A percentile compares a stretch with the other conserved stretches of the same genome.
phyloP scores from a whole-genome alignment of 202 grass and related monocot genomes.

The Carex arenaria region DNA sequence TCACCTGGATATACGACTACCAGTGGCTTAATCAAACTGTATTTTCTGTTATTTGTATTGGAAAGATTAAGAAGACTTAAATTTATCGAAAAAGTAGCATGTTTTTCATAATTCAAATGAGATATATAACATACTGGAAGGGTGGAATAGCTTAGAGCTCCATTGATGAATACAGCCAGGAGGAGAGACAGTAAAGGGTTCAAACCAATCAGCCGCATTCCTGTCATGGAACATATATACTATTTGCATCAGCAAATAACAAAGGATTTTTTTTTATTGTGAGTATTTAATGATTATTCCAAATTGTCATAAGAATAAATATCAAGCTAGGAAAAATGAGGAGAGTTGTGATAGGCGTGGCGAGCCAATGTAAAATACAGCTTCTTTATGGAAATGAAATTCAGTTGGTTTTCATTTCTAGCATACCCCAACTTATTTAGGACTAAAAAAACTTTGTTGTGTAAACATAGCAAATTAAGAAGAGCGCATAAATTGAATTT shows the following conservation, averaged over 20 bases:
- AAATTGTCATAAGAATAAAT: too few species aligned
- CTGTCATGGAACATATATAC: constrained; percentile 14
- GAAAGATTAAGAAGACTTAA: neutral
- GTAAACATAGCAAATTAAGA: neutral
- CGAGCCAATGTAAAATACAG: too few species aligned
- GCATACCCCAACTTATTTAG: too few species aligned
- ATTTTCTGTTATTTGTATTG: neutral
- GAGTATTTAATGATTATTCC: neutral
- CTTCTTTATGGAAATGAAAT: too few species aligned
- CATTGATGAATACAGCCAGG: constrained; percentile 40
- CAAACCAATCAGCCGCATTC: constrained; percentile 43
- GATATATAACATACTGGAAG: constrained; percentile 38
- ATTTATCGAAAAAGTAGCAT: too few species aligned
- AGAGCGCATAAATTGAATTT: neutral
- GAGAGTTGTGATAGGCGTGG: too few species aligned
- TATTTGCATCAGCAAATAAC: neutral
- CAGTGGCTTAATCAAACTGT: neutral
- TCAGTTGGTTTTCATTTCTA: too few species aligned
- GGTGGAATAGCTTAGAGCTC: constrained; percentile 36
- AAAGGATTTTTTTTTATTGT: neutral
- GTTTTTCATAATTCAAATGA: neutral
- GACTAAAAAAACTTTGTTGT: neutral
- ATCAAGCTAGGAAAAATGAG: too few species aligned
- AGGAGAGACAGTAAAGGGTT: constrained; percentile 43
- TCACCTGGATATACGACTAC: neutral